phyloP scores from a whole-genome alignment of 208 protist species.

The Trichomonas tenax region DNA sequence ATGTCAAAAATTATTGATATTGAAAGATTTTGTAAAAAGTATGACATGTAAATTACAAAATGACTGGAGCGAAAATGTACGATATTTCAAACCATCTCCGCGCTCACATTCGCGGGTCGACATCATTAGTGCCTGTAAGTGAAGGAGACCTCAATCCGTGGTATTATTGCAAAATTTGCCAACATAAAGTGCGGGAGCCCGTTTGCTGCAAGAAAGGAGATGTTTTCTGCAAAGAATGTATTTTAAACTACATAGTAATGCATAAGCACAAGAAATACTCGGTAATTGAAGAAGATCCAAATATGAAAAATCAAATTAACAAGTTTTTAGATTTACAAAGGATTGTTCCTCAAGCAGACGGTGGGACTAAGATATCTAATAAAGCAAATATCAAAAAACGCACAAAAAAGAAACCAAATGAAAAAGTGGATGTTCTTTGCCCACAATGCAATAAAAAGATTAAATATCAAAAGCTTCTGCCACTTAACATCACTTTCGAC shows the following conservation, averaged over 20 bases:
- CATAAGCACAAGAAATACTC: background rate
- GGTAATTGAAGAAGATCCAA: background rate
- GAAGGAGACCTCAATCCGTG: background rate
- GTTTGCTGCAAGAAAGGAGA: background rate
- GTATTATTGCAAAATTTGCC: background rate
- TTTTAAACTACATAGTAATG: background rate
- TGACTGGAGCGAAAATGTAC: background rate
- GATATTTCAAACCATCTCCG: background rate
- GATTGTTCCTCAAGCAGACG: background rate
- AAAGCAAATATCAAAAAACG: background rate
- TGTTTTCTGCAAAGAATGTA: conserved; percentile 1
- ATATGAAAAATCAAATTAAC: background rate
- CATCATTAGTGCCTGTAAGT: background rate
- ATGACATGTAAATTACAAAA: too few species aligned
- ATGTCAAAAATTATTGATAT: too few species aligned
- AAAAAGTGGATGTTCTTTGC: background rate
- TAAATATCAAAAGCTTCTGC: background rate
- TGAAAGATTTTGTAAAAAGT: too few species aligned
- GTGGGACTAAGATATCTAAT: background rate
- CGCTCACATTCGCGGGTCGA: background rate
- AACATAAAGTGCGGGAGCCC: background rate
- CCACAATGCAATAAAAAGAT: background rate
- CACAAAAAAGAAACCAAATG: background rate
- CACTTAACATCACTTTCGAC: background rate
- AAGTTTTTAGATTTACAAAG: background rate